Evolutionary conservation across 768 basidiomycete genomes (phyloP).

Genomic region (Udeniomyces megalosporus): DNA sequence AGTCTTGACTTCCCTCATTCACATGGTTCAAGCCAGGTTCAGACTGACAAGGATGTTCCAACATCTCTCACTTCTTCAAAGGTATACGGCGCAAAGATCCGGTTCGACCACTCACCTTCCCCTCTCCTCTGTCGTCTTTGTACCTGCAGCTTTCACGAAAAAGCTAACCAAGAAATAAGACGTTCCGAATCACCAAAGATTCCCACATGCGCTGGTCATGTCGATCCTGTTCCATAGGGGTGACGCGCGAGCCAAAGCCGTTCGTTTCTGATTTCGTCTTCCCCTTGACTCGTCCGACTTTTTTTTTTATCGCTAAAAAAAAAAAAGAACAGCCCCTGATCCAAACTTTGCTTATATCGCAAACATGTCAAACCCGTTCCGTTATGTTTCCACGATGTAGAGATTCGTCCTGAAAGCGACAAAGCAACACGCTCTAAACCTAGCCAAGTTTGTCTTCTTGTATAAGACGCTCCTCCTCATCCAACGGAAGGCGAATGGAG

Average conservation of each 20-base stretch:
- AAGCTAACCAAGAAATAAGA: too few relatives aligned
- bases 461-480: conserved; percentile 76
- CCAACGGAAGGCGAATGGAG: conserved; percentile 62
- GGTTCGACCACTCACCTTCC: not conserved
- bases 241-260: conserved; percentile 43
- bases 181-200: too few relatives aligned
- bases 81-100: conserved; percentile 49
- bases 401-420: conserved; percentile 61
- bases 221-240: conserved; percentile 82
- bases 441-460: conserved; percentile 82
- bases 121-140: not conserved
- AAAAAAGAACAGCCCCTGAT: too few relatives aligned
- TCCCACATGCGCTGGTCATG: conserved; percentile 95
- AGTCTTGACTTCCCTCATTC: too few relatives aligned
- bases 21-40: conserved; percentile 19
- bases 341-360: too few relatives aligned
- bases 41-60: not conserved
- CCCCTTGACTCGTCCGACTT: not conserved
- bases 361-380: not conserved
- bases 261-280: not conserved
- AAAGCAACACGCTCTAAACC: conserved; percentile 46
- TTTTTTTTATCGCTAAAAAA: too few relatives aligned
- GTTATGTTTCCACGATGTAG: not conserved
- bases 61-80: not conserved
- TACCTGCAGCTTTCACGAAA: too few relatives aligned